Conservation (phyloP, 257 asterid species). For the Nyctanthes arbortristis region DNA sequence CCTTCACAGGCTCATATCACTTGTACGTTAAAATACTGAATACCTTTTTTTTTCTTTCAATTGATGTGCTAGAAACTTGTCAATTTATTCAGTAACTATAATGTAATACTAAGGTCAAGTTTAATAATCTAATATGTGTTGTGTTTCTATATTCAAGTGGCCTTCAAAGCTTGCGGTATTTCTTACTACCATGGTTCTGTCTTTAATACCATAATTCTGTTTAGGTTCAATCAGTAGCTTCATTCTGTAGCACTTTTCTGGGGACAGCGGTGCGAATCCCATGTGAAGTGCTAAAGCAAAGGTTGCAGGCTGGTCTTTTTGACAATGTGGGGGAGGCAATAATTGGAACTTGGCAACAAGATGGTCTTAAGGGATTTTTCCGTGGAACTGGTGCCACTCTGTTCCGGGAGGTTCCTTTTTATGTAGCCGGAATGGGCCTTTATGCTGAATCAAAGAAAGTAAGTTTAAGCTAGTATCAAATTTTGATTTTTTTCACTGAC, state of each 20-base stretch:
- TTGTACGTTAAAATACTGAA: not conserved
- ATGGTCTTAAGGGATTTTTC: conserved; percentile 84
- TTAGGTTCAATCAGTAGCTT: conserved; percentile 86
- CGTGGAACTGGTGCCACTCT: conserved; percentile 99
- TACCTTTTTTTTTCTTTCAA: not conserved
- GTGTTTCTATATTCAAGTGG: not conserved
- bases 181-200: conserved; percentile 19
- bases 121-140: not conserved
- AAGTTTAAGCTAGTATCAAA: not conserved
- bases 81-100: not conserved
- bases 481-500: not conserved
- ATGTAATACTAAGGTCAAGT: not conserved
- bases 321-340: conserved; percentile 83
- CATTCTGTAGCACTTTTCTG: conserved; percentile 84
- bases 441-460: conserved; percentile 98
- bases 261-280: conserved; percentile 96
- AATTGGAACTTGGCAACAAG: conserved; percentile 81
- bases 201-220: conserved; percentile 18
- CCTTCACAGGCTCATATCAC: too few relatives aligned
- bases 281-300: conserved; percentile 90
- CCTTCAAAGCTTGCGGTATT: conserved; percentile 3
- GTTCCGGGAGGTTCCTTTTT: conserved; percentile 89
- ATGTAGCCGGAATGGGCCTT: conserved; percentile 95
- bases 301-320: conserved; percentile 87
- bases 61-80: too few relatives aligned